A percentile compares a stretch with the other conserved stretches of the same genome.
phyloP scores from a whole-genome alignment of 2,329 filamentous ascomycete species.

The Gliomastix tumulicola region DNA sequence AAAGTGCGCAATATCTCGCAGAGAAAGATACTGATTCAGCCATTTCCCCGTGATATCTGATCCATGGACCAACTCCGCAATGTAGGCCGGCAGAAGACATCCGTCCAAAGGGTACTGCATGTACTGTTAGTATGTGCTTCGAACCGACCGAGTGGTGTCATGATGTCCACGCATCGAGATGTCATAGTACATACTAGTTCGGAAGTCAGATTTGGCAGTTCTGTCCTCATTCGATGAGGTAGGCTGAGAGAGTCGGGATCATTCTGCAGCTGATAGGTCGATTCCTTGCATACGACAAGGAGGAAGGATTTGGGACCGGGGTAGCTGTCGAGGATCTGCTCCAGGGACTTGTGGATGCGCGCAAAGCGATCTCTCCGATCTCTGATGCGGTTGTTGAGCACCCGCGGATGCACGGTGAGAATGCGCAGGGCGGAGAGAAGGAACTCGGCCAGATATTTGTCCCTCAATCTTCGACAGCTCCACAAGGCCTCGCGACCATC shows the following conservation, averaged over 20 bases:
- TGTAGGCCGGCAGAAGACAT: constrained; percentile 23
- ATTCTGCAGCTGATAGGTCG: constrained; percentile 21
- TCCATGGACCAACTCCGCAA: constrained; percentile 21
- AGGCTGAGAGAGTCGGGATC: constrained; percentile 24
- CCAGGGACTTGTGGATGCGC: constrained; percentile 25
- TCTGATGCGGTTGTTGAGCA: constrained; percentile 19
- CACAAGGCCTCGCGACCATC: constrained; percentile 27
- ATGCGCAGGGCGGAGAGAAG: constrained; percentile 27
- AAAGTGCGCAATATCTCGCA: constrained; percentile 29
- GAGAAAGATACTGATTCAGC: constrained; percentile 27
- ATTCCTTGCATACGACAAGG: constrained; percentile 26
- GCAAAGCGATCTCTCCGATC: constrained; percentile 28
- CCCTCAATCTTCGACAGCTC: constrained; percentile 18
- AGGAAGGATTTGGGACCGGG: constrained; percentile 27
- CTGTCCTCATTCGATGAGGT: constrained; percentile 20
- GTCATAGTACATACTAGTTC: constrained; percentile 21
- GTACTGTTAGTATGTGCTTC: too few species aligned
- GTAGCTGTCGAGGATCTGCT: constrained; percentile 29
- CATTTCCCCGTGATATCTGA: constrained; percentile 19
- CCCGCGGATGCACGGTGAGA: constrained; percentile 28
- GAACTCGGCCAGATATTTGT: constrained; percentile 28
- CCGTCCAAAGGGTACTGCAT: constrained; percentile 26
- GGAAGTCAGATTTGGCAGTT: constrained; percentile 24
- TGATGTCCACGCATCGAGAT: too few species aligned
- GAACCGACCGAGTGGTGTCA: too few species aligned